A percentile compares a stretch with the other conserved stretches of the same genome.
phyloP scores from a whole-genome alignment of 768 basidiomycete genomes.

The Xerocomus potaroensis region DNA sequence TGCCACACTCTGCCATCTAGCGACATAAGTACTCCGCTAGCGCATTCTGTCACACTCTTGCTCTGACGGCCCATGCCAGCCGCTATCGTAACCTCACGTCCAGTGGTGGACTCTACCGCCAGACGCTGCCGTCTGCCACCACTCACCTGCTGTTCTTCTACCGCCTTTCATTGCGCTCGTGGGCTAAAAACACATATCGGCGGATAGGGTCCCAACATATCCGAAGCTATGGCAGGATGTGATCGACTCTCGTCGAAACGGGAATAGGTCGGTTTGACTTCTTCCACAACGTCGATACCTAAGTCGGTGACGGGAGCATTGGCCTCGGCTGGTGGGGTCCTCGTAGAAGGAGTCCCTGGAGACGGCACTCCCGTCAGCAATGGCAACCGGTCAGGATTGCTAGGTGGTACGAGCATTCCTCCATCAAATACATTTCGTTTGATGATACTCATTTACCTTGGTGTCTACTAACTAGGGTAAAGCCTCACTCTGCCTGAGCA shows the following conservation, averaged over 20 bases:
- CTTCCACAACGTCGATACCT: constrained; percentile 5
- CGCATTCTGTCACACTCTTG: no score
- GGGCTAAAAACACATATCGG: constrained; percentile 11
- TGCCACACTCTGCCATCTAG: no score
- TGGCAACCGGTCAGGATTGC: constrained; percentile 2
- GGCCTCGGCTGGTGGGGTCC: neutral
- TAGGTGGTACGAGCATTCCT: neutral
- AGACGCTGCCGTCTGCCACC: no score
- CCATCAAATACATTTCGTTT: no score
- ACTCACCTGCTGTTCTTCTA: no score
- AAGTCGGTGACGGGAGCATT: neutral
- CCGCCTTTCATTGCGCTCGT: neutral
- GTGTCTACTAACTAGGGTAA: no score
- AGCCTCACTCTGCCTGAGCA: no score
- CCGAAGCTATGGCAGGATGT: constrained; percentile 6
- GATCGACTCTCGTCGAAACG: constrained; percentile 21
- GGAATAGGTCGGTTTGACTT: constrained; percentile 15
- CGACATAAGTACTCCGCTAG: no score
- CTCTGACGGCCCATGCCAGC: no score
- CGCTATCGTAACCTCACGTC: no score
- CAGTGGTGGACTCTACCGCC: no score
- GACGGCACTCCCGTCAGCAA: constrained; percentile 15
- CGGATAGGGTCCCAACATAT: constrained; percentile 21
- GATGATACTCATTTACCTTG: no score
- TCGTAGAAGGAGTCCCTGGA: constrained; percentile 1